Base-by-base conservation (phyloP, 2,329 filamentous ascomycete species). In the Hymenoscyphus salicellus region DNA sequence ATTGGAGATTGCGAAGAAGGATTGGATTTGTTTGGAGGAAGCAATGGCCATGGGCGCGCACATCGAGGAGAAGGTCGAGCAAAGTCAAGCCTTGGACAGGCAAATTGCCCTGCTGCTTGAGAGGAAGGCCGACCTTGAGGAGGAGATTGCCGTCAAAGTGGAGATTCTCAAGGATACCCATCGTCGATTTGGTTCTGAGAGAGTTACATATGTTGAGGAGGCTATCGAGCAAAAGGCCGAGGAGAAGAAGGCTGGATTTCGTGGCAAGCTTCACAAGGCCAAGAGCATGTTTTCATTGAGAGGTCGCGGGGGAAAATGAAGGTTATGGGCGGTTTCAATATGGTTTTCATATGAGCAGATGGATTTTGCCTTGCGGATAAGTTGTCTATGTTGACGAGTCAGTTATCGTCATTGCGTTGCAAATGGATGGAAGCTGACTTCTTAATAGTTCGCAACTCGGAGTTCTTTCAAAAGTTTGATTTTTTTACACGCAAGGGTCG, bases 241-340 rank as follows among this genome's bases (percentile, higher is more conserved):
- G 46, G 46, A 52, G 10, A 52, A 23, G 46, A 52, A 52, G n/a
- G n/a, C 20, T 52, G 46, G 46, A 52, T 52, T 52, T 23, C 46
- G n/a, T 5, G 46, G 46, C 11, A 52, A 52, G 23, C 23, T 52
- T 5, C 46, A 52, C 10, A 52, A 52, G 46, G 46, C 46, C 10
- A 52, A 52, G 23, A 52, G 46, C 20, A 26, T 52, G 46, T 52
- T 52, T 52, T 52, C 46, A 14, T 52, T 52, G 20, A 52, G 46
- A 52, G 46, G 46, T 26, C 46, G 46, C 23, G n/a, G 23, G n/a
- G n/a, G 20, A 52, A 52, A 52, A 14, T 26, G 46, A 52, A 14
- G 20, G 11, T 26, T 11, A 23, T 14, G 46, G 46, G 20, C 1
- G 23, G 7, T 14, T 11, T 26, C 8, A 26, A 52, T 10, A 52